Conservation (phyloP, 805 yeast genomes). For the Kodamaea hsintzibuensis region DNA sequence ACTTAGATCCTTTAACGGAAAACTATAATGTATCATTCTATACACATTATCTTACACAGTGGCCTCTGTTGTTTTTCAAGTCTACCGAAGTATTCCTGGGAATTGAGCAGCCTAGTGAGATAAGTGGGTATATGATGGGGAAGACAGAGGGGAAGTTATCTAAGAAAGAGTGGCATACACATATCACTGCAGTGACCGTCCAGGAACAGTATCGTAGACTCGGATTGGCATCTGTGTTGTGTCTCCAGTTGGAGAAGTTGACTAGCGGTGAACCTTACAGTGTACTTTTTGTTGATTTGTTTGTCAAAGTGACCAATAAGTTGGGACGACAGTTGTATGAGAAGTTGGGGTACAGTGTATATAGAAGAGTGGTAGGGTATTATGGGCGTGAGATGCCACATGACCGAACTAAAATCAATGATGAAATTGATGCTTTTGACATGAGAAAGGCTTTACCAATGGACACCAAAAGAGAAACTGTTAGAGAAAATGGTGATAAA, state of each 20-base stretch:
- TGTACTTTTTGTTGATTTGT: conserved; percentile 84
- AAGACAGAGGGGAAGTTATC: conserved; percentile 79
- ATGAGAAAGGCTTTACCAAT: conserved; percentile 69
- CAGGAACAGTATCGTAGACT: conserved; percentile 79
- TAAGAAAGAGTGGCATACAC: conserved; percentile 89
- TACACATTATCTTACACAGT: conserved; percentile 72
- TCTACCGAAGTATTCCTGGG: conserved; percentile 45
- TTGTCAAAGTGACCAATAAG: conserved; percentile 82
- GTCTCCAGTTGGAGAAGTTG: conserved; percentile 68
- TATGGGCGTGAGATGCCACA: conserved; percentile 61
- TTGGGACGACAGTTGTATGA: conserved; percentile 83
- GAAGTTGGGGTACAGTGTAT: conserved; percentile 81
- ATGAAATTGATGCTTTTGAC: conserved; percentile 83
- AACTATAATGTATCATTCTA: conserved; percentile 86
- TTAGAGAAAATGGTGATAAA: conserved; percentile 60
- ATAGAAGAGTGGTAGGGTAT: conserved; percentile 84
- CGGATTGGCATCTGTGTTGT: conserved; percentile 80
- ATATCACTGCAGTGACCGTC: conserved; percentile 93
- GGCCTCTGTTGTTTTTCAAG: conserved; percentile 91
- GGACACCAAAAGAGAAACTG: conserved; percentile 54
- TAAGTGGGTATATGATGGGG: conserved; percentile 88
- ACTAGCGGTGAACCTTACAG: conserved; percentile 74
- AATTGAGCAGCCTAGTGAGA: conserved; percentile 20
- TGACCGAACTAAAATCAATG: conserved; percentile 51
- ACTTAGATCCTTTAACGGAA: conserved; percentile 88